phyloP scores from a whole-genome alignment of 2,329 filamentous ascomycete genomes.

The Aciculosporium take region DNA sequence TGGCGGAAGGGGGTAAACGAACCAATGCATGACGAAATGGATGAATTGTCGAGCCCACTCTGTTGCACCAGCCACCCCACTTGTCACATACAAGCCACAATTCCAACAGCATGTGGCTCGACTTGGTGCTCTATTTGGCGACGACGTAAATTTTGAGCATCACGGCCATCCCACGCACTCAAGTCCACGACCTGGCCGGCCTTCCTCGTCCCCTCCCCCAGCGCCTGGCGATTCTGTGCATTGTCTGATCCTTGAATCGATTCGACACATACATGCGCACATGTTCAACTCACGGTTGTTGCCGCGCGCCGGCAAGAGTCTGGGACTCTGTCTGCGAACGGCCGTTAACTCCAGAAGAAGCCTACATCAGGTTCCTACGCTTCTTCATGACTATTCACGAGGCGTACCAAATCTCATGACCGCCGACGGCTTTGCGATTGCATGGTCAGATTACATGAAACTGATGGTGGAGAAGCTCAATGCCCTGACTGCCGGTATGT shows the following conservation, averaged over 20 bases:
- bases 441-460: slow-evolving; percentile 73
- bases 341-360: slow-evolving; percentile 23
- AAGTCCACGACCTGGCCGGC: background rate
- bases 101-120: no score
- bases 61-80: no score
- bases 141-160: slow-evolving; percentile 1
- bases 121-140: background rate
- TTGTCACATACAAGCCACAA: no score
- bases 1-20: no score
- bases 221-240: background rate
- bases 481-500: slow-evolving; percentile 53
- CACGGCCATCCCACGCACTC: no score
- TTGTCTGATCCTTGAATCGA: background rate
- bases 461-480: slow-evolving; percentile 66
- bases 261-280: slow-evolving; percentile 1
- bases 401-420: slow-evolving; percentile 60
- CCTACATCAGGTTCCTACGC: slow-evolving; percentile 32
- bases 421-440: slow-evolving; percentile 52
- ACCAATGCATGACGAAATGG: no score
- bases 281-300: slow-evolving; percentile 42
- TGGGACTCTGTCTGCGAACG: slow-evolving; percentile 21
- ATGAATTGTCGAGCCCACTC: no score
- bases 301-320: slow-evolving; percentile 27
- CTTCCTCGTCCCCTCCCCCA: background rate
- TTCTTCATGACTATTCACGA: slow-evolving; percentile 31